Base-by-base conservation (phyloP, 805 yeast genomes). In the Maudiozyma saulgeensis region DNA sequence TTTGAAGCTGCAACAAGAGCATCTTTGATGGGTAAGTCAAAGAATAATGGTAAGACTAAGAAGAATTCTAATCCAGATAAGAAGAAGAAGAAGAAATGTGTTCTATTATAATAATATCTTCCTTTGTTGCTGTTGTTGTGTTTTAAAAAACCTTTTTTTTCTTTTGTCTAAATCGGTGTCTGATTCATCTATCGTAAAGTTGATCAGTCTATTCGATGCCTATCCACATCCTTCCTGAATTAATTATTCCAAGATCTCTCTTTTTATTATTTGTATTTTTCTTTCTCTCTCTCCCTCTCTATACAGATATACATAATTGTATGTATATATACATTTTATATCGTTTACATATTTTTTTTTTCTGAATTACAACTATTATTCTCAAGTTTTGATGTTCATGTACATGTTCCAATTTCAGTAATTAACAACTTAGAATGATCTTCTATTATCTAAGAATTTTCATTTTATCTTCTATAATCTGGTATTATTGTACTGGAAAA, bases 1-100 rank as follows among this genome's bases (percentile, higher is more conserved):
- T 87, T 89, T 64, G 96, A 88, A 68, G 81, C 80, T 48, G 96
- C 96, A n/a, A 86, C 95, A 1, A 74, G 96, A 55, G 82, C 89
- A 6, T 81, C 90, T 57, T 70, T 87, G 50, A 70, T 87, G 54
- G 76, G 77, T 26, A 72, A 76, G 50, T 47, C 55, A 7, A 56
- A 54, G 44, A 65, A 64, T n/a, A 56, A 56, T 44, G 59, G 61
- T 40, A 57, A 56, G 41, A 46, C 53, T 31, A 60, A 58, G 48
- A 55, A 56, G 50, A 52, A 51, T n/a, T 46, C 47, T n/a, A 50
- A 51, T 23, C 53, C 53, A 9, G 53, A 57, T 28, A 58, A 57
- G 53, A 59, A 56, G 52, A 60, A 57, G 56, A 60, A 60, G 52
- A 51, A 42, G 47, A 39, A 39, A 23, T 53, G 57, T 75, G 72